Evolutionary conservation across 2,329 filamentous ascomycete genomes (phyloP).

Genomic region (Colletotrichum sp.): DNA sequence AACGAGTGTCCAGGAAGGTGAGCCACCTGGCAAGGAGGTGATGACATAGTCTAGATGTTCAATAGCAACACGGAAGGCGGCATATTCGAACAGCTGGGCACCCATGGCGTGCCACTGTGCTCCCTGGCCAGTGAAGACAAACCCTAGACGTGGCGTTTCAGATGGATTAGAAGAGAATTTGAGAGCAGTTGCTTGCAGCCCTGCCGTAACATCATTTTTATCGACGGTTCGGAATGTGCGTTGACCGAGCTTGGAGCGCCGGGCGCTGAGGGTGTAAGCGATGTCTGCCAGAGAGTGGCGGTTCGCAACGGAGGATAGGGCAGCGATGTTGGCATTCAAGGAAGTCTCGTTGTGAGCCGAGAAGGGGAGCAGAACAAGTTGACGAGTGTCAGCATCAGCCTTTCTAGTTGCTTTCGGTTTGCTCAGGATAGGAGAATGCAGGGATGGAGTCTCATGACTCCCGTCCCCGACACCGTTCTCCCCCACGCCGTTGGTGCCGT

Average conservation of each 20-base stretch:
- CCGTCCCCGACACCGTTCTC: background rate
- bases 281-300: background rate
- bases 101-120: background rate
- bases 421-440: background rate
- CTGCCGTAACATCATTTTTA: background rate
- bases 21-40: background rate
- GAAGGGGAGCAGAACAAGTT: slow-evolving; percentile 25
- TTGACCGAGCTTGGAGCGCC: background rate
- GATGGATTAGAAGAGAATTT: background rate
- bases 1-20: rapidly evolving
- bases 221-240: background rate
- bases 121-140: background rate
- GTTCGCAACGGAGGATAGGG: background rate
- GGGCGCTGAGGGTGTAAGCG: background rate
- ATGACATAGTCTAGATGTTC: background rate
- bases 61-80: rapidly evolving
- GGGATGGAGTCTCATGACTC: background rate
- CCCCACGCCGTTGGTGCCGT: background rate
- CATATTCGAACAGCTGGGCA: background rate
- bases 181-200: background rate
- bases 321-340: slow-evolving; percentile 21
- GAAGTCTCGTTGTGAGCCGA: slow-evolving; percentile 25
- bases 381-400: slow-evolving; percentile 18
- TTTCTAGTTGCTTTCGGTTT: background rate
- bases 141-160: background rate